A percentile compares a stretch with the other conserved stretches of the same genome.
phyloP scores from a whole-genome alignment of 108 stramenopile species.

The Fragilaria crotonensis region DNA sequence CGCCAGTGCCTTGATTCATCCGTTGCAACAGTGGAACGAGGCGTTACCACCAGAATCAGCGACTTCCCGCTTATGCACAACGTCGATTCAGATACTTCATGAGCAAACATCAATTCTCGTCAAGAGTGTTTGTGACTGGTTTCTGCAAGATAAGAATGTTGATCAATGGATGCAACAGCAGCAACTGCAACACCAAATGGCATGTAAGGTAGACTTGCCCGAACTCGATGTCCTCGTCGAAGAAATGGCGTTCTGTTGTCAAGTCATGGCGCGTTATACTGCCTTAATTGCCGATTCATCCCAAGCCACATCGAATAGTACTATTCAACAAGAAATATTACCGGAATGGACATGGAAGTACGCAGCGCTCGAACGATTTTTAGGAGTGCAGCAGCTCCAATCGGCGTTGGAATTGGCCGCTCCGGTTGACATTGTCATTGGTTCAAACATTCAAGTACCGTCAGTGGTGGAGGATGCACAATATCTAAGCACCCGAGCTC shows the following conservation, averaged over 20 bases:
- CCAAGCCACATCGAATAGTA: not conserved
- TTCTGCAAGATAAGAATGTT: constrained; percentile 39
- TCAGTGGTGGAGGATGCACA: constrained; percentile 82
- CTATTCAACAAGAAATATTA: constrained; percentile 15
- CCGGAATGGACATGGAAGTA: constrained; percentile 67
- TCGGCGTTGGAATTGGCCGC: constrained; percentile 30
- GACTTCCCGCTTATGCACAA: constrained; percentile 22
- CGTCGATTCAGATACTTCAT: constrained; percentile 48
- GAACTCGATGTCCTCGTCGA: constrained; percentile 59
- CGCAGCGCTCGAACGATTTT: constrained; percentile 40
- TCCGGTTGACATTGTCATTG: constrained; percentile 52
- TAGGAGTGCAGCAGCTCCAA: constrained; percentile 34
- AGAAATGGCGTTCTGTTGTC: constrained; percentile 75
- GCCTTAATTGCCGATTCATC: constrained; percentile 11
- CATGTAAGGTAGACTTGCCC: constrained; percentile 6
- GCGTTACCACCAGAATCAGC: constrained; percentile 30
- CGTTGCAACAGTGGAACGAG: constrained; percentile 64
- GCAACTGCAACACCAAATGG: not conserved
- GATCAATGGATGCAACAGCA: constrained; percentile 39
- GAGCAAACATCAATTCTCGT: constrained; percentile 57
- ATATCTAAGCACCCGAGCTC: constrained; percentile 58
- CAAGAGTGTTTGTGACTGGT: constrained; percentile 63
- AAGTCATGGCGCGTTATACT: constrained; percentile 63
- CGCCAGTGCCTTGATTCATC: constrained; percentile 66
- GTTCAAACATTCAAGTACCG: constrained; percentile 51